Base-by-base conservation (phyloP, 345 rosid genomes). In the Cardiospermum halicacabum region DNA sequence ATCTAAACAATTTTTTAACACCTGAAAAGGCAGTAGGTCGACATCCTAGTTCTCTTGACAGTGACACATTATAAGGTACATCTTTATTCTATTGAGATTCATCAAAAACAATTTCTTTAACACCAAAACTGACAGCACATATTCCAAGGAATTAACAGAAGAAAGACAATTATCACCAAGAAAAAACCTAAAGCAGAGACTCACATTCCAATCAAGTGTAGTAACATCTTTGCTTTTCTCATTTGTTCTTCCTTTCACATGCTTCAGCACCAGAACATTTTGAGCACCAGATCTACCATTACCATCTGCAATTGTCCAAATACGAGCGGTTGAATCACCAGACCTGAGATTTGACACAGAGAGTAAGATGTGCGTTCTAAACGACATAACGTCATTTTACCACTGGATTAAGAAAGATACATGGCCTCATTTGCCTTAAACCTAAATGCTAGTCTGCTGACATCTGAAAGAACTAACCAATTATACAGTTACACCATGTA, bases 201-300 rank as follows among this genome's bases (percentile, higher is more conserved):
- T 89, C 74, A 95, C 99, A 83, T 91, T 95, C 99, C 99, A 95
- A 79, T 95, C 99, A 50, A 95, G 90, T 32, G 99, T 91, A 10
- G 99, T 95, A 57, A 95, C 98, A 69, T 95, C 99, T 77, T 91
- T 91, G 83, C 96, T 91, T 83, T 95, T 95, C 80, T 95, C 99
- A 68, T 84, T 91, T 43, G 93, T 89, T 74, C 82, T 84, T 75
- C 96, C 98, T 80, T 87, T 95, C 39, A 91, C 94, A 74, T 95
- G 99, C 78, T 86, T 87, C 86, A 95, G 72, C 62, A 89, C 87
- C 73, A 87, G 69, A 64, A 85, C 94, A 62, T 70, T 82, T 40
- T 73, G 87, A 11, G 62, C 60, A 66, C 75, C 77, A 62, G 93
- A 75, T 68, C 71, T 84, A 66, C 80, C 66, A 43, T 77, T 36